A percentile compares a stretch with the other conserved stretches of the same genome.
Evolutionary conservation across 2,329 filamentous ascomycete species (phyloP).

Genomic region (Cytospora chrysosperma): DNA sequence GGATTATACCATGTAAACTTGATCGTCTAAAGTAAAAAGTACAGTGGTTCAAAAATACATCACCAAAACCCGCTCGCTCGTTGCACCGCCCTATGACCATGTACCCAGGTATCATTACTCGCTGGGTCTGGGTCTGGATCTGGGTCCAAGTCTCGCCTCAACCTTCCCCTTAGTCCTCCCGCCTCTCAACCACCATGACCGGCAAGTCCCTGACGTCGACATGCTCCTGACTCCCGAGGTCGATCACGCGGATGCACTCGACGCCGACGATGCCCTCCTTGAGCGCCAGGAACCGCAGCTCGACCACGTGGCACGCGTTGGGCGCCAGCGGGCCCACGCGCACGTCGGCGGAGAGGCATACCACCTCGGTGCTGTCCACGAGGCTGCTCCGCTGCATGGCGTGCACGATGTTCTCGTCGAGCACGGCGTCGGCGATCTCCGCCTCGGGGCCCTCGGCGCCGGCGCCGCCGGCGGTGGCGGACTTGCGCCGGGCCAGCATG

Average conservation of each 20-base stretch:
- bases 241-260: slow-evolving; percentile 71
- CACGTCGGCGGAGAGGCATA: slow-evolving; percentile 74
- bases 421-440: slow-evolving; percentile 61
- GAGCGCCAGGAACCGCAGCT: slow-evolving; percentile 70
- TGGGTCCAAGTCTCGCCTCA: slow-evolving; percentile 6
- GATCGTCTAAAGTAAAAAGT: background rate
- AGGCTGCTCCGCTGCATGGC: slow-evolving; percentile 67
- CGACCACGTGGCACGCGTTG: slow-evolving; percentile 70
- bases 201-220: slow-evolving; percentile 76
- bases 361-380: slow-evolving; percentile 63
- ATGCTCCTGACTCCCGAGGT: slow-evolving; percentile 71
- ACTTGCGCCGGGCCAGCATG: slow-evolving; percentile 35
- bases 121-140: background rate
- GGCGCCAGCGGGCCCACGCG: slow-evolving; percentile 71
- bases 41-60: background rate
- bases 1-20: background rate
- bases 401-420: slow-evolving; percentile 71
- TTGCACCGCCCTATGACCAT: background rate
- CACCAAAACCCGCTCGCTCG: background rate
- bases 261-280: slow-evolving; percentile 65
- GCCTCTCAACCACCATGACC: slow-evolving; percentile 56
- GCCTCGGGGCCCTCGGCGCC: slow-evolving; percentile 18
- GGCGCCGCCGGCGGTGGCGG: slow-evolving; percentile 24
- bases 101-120: background rate
- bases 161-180: slow-evolving; percentile 16